Base-by-base conservation (phyloP, 2,329 filamentous ascomycete genomes). In the Ophiostoma australiae region DNA sequence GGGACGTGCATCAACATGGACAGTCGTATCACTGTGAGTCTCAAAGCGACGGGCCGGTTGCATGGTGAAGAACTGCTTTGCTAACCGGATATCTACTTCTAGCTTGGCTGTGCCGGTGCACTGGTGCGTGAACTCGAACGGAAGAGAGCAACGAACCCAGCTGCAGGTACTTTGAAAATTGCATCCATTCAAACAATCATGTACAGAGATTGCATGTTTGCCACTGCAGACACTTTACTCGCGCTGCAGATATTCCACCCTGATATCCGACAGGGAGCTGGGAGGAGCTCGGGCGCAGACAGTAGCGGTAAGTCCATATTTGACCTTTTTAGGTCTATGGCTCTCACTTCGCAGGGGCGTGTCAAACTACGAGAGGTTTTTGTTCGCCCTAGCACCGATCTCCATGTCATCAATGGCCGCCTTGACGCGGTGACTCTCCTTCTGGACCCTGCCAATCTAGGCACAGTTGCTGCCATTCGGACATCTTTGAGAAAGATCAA, bases 31-130 rank as follows among this genome's bases (percentile, higher is more conserved):
- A 92, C 93, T 2, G 90, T 91, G 77, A 75, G 81, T 33, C 15
- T 27, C 23, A 48, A 5, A 58, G n/a, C 27, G 3, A 3, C n/a
- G 4, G 52, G 52, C 7, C 6, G 44, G 17, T 20, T 44, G 15
- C 3, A n/a, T 2, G 5, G 7, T 7, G 5, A 20, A n/a, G 6
- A 20, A n/a, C 44, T 68, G 15, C 44, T 20, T 41, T 55, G 4
- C 67, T 68, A 23, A 67, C 20, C 15, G 20, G 15, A 27, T 3
- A 27, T 27, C 44, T 17, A 17, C 27, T 44, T 68, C 37, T 58
- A 89, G 82, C 83, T 97, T 67, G 91, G 92, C 3, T 98, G 95
- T 79, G 91, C 90, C 35, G 93, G 94, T n/a, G 94, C 94, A 35
- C 81, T 98, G 2, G 80, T 98, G n/a, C 85, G 86, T 5, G 92